Evolutionary conservation across 345 rosid species (phyloP), one percentile per base, ranked within the genome.

Genomic region (Linum trigynum): DNA sequence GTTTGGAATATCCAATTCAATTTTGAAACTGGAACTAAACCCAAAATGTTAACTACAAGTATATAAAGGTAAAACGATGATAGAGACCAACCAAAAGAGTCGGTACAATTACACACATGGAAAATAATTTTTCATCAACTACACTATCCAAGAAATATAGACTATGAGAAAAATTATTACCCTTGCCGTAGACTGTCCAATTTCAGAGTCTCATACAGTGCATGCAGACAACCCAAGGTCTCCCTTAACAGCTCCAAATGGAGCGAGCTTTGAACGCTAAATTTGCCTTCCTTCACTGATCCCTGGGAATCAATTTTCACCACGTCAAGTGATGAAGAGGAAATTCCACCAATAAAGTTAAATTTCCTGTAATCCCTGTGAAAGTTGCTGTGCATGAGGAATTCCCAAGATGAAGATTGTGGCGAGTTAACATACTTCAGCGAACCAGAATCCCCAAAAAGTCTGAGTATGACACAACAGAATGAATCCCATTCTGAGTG

Each of bases 131-230:
- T 41, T 41, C 32, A 23, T 23, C 32, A 23, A 41, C 45, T 4
- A 41, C 9, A 4, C 45, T 41, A 41, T 41, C 45, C 45, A 41
- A 41, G 9, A 41, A 41, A 4, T 8, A 41, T 41, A 9, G 53
- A 48, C 11, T 48, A 2, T 6, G 53, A 7, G 14, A 64, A 61
- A 57, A 69, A 81, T 78, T 23, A 23, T 23, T 81, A 94, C 99
- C 74, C 75, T 79, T 85, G 85, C 12, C 99, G 92, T 72, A 94
- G 96, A 74, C 69, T 83, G 81, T 94, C 86, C 84, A 94, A 73
- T 74, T 94, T 94, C 77, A 94, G 79, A 82, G 83, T 86, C 82
- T 94, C 99, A 84, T 90, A 90, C 5, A 90, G 78, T 38, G 99
- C 90, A 82, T 94, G 99, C 71, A 90, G 77, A 67, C 85, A 80